Percentiles rank a stretch among this genome's conserved stretches.
Conservation (phyloP, 768 basidiomycete species). For the Agrocybe praecox region DNA sequence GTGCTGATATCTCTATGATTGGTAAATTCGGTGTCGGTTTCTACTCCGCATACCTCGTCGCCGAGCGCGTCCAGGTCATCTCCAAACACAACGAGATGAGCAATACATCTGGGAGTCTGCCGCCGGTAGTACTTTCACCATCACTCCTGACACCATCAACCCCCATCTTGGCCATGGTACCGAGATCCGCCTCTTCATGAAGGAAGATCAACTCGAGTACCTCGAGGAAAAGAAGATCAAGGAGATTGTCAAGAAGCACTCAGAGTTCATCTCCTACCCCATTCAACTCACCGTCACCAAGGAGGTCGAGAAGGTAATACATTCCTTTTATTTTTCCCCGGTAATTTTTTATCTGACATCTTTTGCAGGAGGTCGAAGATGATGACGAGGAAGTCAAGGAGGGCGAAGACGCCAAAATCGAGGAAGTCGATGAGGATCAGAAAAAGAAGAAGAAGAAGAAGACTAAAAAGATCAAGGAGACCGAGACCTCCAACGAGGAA, state of each 20-base stretch:
- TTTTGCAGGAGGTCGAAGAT: slow-evolving; percentile 79
- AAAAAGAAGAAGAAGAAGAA: slow-evolving; percentile 88
- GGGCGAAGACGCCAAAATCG: slow-evolving; percentile 78
- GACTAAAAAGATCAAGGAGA: slow-evolving; percentile 93
- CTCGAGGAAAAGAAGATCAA: slow-evolving; percentile 99
- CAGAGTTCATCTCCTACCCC: slow-evolving; percentile 99
- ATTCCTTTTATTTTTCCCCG: background rate
- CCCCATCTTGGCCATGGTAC: slow-evolving; percentile 91
- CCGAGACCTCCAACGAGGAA: slow-evolving; percentile 88
- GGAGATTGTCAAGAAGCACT: slow-evolving; percentile 99
- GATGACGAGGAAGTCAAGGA: slow-evolving; percentile 74
- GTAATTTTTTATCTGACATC: slow-evolving; percentile 8
- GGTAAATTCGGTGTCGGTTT: slow-evolving; percentile 99
- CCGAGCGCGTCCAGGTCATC: slow-evolving; percentile 97
- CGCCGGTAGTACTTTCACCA: slow-evolving; percentile 98
- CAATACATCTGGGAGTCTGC: slow-evolving; percentile 99
- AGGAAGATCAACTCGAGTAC: slow-evolving; percentile 99
- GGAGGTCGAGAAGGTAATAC: slow-evolving; percentile 93
- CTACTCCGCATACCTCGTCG: slow-evolving; percentile 99
- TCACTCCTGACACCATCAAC: slow-evolving; percentile 91
- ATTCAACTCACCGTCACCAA: slow-evolving; percentile 98
- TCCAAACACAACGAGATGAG: slow-evolving; percentile 99
- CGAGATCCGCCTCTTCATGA: slow-evolving; percentile 89
- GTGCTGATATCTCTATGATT: slow-evolving; percentile 94
- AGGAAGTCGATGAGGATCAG: slow-evolving; percentile 85